Conservation (phyloP, 2,329 filamentous ascomycete genomes). For the Alternaria novae-zelandiae region DNA sequence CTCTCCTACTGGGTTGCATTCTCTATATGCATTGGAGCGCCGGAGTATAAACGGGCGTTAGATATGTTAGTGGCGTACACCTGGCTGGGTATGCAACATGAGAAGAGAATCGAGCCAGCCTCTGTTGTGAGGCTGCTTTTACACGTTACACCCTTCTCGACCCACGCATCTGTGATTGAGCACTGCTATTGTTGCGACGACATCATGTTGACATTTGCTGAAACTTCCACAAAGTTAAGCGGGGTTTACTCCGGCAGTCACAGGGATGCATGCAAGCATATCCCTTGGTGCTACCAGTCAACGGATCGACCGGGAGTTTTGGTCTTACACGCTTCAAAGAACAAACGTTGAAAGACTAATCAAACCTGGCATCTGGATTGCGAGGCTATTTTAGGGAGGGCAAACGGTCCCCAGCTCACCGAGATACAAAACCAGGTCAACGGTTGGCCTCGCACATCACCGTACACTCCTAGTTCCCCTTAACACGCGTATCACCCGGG, state of each 20-base stretch:
- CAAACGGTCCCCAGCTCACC: not conserved
- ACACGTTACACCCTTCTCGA: not conserved
- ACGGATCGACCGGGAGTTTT: not conserved
- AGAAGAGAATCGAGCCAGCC: conserved; percentile 8
- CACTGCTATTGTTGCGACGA: not conserved
- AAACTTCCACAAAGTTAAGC: not conserved
- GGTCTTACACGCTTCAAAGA: not conserved
- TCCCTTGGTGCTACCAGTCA: not conserved
- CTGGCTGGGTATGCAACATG: conserved; percentile 1
- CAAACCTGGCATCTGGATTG: not conserved
- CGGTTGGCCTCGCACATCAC: not conserved
- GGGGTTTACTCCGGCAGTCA: not conserved
- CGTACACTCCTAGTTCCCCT: not conserved
- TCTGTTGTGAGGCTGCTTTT: not conserved
- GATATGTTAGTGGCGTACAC: conserved; percentile 5
- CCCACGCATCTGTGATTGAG: not conserved
- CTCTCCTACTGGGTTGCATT: conserved; percentile 8
- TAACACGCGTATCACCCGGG: not conserved
- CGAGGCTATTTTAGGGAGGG: not conserved
- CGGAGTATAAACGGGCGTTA: conserved; percentile 15
- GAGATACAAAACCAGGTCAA: not conserved
- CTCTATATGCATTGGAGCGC: conserved; percentile 13
- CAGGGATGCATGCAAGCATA: not conserved
- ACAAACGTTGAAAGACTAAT: not conserved
- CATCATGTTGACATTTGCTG: not conserved